Base-by-base conservation (phyloP, 805 yeast genomes). In the Schwanniomyces vanrijiae region DNA sequence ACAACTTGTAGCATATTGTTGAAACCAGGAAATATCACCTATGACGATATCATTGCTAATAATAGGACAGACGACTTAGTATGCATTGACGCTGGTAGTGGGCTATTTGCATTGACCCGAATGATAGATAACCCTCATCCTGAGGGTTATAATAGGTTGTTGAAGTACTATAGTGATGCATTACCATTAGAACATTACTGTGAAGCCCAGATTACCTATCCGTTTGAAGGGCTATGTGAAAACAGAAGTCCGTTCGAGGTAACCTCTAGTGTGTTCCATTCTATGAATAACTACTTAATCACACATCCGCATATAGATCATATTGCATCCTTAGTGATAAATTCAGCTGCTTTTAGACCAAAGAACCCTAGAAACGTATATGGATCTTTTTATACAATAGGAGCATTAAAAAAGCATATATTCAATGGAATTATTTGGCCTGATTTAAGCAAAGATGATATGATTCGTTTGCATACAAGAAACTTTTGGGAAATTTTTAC, bases 261-360 rank as follows among this genome's bases (percentile, higher is more conserved):
- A 19, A 59, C 78, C 3, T 54, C 55, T 40, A 43, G 51, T 25
- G 34, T 82, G 4, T 62, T 73, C 25, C 63, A 65, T 4, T 52
- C 62, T 5, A 59, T 83, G 2, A 59, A 66, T 6, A 68, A 68
- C 26, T 81, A 76, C 52, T 68, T 84, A 41, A 76, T 90, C 22
- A 81, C 96, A 0, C 97, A 90, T 64, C 81, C 92, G 0, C 97
- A 90, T 64, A 60, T 90, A 43, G 97, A 90, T 62, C 97, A 90
- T 61, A 73, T 89, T 11, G 61, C 78, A 8, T 88, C 86, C 0
- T 59, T 90, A 41, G 80, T 84, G 0, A 66, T 90, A 44, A 90
- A 90, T 59, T 80, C 91, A 2, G 88, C 96, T 0, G 73, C 76
- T 13, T 74, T 79, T 45, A 50, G 35, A 7, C 37, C n/a, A 4